These are phyloP conservation scores for Cercospora sp. DNA, from an alignment of 2,329 filamentous ascomycete species.

Conservation along the genomic window DNA sequence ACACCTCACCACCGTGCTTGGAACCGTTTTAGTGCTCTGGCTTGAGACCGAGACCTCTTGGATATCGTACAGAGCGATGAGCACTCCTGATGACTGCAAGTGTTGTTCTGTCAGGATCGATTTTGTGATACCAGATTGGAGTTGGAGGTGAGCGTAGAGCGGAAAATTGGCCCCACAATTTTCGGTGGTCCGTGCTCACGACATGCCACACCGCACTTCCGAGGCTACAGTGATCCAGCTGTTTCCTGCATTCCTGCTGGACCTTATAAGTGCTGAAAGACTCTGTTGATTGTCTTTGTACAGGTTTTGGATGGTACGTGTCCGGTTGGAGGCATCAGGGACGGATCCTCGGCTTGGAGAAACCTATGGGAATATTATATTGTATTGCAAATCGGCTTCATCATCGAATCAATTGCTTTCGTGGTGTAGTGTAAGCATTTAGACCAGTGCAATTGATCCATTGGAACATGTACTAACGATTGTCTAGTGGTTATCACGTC, in stretches of 20 bases:
- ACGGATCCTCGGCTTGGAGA: too few species aligned
- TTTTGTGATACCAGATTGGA: neutral
- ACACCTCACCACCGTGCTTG: too few species aligned
- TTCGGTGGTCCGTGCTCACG: neutral
- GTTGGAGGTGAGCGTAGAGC: neutral
- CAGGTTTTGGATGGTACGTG: neutral
- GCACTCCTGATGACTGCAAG: neutral
- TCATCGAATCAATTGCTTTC: neutral
- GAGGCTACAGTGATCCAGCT: neutral
- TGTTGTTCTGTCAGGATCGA: neutral
- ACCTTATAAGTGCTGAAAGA: neutral
- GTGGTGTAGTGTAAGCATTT: neutral
- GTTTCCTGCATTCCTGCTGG: neutral
- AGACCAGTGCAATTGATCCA: too few species aligned
- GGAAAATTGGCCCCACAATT: neutral
- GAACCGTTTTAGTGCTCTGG: too few species aligned
- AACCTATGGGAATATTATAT: rapidly evolving
- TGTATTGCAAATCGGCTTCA: rapidly evolving
- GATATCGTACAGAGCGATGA: neutral
- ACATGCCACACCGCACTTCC: neutral
- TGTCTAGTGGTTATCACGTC: constrained; percentile 41
- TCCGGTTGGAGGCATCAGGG: neutral
- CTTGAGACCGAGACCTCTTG: neutral
- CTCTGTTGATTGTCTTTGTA: neutral
- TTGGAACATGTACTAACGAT: too few species aligned